These are phyloP conservation scores for Moricandia moricandioides DNA, from an alignment of 345 rosid genomes.

Conservation along the genomic window DNA sequence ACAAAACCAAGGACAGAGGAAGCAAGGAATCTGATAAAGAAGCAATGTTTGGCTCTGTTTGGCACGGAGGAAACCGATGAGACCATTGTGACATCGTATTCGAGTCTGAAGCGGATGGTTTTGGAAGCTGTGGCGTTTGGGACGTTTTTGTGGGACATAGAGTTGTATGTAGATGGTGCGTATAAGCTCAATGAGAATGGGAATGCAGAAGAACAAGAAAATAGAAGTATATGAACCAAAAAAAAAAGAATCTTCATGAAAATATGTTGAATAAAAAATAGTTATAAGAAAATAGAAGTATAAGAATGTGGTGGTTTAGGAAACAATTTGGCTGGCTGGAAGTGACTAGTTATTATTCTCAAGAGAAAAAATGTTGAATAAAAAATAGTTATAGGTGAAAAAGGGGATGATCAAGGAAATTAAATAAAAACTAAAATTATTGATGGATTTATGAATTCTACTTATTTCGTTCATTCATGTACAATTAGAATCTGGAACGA, in stretches of 20 bases:
- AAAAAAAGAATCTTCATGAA: neutral
- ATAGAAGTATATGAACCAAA: conserved; percentile 27
- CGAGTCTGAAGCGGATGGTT: conserved; percentile 81
- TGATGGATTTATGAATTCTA: neutral
- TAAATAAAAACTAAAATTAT: too few relatives aligned
- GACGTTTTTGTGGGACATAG: conserved; percentile 85
- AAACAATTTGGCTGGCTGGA: too few relatives aligned
- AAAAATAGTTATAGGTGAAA: too few relatives aligned
- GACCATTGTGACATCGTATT: conserved; percentile 66
- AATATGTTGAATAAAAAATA: neutral
- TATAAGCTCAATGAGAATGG: conserved; percentile 54
- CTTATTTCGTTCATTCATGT: neutral
- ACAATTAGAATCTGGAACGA: too few relatives aligned
- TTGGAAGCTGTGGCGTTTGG: conserved; percentile 95
- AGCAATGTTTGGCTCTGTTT: conserved; percentile 70
- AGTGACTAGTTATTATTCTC: too few relatives aligned
- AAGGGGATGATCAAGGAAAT: neutral
- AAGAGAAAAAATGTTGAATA: neutral
- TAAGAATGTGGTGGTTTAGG: too few relatives aligned
- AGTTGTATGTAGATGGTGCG: conserved; percentile 55
- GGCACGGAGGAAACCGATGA: conserved; percentile 53
- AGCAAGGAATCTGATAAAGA: conserved; percentile 64
- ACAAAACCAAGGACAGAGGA: conserved; percentile 69
- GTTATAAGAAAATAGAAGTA: too few relatives aligned
- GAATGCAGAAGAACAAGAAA: conserved; percentile 33